Evolutionary conservation across 108 stramenopile genomes (phyloP).

Genomic region (Skeletonema marinoi): DNA sequence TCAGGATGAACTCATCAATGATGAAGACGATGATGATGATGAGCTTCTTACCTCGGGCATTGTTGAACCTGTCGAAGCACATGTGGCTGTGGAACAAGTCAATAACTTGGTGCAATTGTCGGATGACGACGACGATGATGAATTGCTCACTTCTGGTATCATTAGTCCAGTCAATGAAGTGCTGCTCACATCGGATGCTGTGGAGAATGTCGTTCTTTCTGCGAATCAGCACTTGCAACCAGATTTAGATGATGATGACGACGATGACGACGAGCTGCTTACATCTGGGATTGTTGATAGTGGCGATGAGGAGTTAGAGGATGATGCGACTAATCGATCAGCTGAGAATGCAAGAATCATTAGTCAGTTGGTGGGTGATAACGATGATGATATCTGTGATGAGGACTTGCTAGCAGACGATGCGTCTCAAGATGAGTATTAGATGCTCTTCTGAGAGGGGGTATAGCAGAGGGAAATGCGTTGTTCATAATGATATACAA

Average conservation of each 20-base stretch:
- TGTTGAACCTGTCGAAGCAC: slow-evolving; percentile 16
- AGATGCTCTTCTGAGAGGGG: background rate
- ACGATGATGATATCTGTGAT: slow-evolving; percentile 15
- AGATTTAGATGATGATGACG: background rate
- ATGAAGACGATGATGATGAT: slow-evolving; percentile 7
- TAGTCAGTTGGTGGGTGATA: background rate
- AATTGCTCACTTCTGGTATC: slow-evolving; percentile 33
- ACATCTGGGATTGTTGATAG: slow-evolving; percentile 16
- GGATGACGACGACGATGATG: slow-evolving; percentile 25
- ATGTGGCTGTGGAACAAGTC: background rate
- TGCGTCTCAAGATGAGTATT: slow-evolving; percentile 1
- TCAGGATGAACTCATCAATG: slow-evolving; percentile 9
- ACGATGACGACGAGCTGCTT: slow-evolving; percentile 27
- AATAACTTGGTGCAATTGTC: background rate
- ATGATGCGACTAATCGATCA: background rate
- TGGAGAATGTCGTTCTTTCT: background rate
- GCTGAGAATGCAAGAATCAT: background rate
- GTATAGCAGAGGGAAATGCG: background rate
- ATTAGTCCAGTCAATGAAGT: background rate
- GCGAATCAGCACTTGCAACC: background rate
- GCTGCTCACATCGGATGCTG: background rate
- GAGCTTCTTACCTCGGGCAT: slow-evolving; percentile 30
- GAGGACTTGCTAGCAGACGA: slow-evolving; percentile 18
- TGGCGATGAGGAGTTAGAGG: background rate
- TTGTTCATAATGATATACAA: background rate